Base-by-base conservation (phyloP, 2,329 filamentous ascomycete species). In the Neocatenulostroma microsporum region DNA sequence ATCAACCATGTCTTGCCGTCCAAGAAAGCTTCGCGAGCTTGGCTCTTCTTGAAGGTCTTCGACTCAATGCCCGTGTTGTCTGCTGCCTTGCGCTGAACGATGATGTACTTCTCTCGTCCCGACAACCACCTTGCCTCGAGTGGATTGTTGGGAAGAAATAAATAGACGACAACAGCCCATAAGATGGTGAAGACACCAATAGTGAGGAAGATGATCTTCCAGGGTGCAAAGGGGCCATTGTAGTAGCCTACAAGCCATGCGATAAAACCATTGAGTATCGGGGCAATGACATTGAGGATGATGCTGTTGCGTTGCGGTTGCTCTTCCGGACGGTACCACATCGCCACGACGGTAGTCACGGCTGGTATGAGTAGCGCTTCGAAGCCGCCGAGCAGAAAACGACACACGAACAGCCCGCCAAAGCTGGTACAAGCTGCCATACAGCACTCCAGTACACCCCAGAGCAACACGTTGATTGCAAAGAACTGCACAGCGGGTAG, bases 31-130 rank as follows among this genome's bases (percentile, higher is more conserved):
- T 69, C 67, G 17, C 45, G 45, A 14, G 67, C 55, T 37, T 71
- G 68, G 2, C 48, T 44, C 14, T 51, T 46, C 41, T 69, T 70
- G 51, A 64, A 66, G 30, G 65, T 60, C 1, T 56, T 64, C 40
- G 69, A 68, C 12, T 60, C 52, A 0, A 54, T 50, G 5, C 55
- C 54, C 3, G 48, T 40, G 34, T 55, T 54, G 26, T 56, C 55
- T 12, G 40, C 36, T 19, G 46, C 40, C 34, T 56, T 29, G 5
- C 54, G 43, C 3, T 51, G 50, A 5, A 55, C 47, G 5, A 46
- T 44, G 18, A 56, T 53, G 30, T 53, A 53, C 10, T 50, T 29
- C 34, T 57, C 51, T 1, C 49, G 36, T 1, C 65, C 57, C 5
- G 51, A 60, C 27, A 67, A 62, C 21, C 63, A 60, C 27, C 61